phyloP scores from a whole-genome alignment of 192 early-diverging fungal genomes.

The Spizellomyces sp. region DNA sequence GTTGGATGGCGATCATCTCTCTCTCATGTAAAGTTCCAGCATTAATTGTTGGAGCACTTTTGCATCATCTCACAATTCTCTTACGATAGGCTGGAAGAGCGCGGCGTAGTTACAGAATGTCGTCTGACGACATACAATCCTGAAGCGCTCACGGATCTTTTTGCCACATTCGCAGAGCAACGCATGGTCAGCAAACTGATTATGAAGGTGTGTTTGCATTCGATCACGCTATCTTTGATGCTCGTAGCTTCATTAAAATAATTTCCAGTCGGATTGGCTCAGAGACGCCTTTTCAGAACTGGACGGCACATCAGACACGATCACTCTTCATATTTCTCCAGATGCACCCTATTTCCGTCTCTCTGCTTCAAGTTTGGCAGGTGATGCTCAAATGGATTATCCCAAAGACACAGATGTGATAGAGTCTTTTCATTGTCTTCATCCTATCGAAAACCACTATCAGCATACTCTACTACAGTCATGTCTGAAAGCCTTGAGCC shows the following conservation, averaged over 20 bases:
- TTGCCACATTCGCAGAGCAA: slow-evolving; percentile 30
- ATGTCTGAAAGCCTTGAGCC: slow-evolving; percentile 49
- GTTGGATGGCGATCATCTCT: slow-evolving; percentile 13
- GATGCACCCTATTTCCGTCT: slow-evolving; percentile 54
- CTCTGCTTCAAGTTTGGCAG: slow-evolving; percentile 47
- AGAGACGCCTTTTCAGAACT: slow-evolving; percentile 60
- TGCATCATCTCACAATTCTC: not conserved
- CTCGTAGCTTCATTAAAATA: not conserved
- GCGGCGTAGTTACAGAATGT: slow-evolving; percentile 54
- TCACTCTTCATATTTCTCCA: slow-evolving; percentile 44
- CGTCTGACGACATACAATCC: slow-evolving; percentile 52
- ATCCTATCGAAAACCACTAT: slow-evolving; percentile 38
- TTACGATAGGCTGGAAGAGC: slow-evolving; percentile 51
- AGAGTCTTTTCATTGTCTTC: slow-evolving; percentile 52
- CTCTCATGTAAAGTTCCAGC: not conserved
- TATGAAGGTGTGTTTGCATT: slow-evolving; percentile 29
- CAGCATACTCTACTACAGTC: slow-evolving; percentile 45
- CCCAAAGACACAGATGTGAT: slow-evolving; percentile 56
- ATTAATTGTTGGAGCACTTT: too few relatives aligned
- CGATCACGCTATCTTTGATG: not conserved
- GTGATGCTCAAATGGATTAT: slow-evolving; percentile 54
- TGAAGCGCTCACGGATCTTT: slow-evolving; percentile 42
- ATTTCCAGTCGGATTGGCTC: slow-evolving; percentile 49
- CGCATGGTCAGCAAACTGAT: slow-evolving; percentile 52
- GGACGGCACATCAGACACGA: slow-evolving; percentile 52